Evolutionary conservation across 2,329 filamentous ascomycete species (phyloP).

Genomic region (Scedosporium minutisporum): DNA sequence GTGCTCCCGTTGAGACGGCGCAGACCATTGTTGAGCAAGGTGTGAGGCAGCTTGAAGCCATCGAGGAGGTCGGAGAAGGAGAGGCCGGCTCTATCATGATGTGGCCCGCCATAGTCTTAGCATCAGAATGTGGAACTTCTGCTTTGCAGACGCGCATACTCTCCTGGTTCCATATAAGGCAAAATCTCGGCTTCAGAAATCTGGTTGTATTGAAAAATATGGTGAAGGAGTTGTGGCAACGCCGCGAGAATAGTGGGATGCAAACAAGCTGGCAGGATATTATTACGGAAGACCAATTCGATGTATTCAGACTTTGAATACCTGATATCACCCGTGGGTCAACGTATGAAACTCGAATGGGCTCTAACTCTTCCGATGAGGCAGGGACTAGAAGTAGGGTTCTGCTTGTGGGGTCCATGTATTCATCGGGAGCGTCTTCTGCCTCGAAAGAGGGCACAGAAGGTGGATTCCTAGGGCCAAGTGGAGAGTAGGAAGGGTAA

Average conservation of each 20-base stretch:
- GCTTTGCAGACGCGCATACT: conserved; percentile 20
- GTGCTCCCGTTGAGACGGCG: conserved; percentile 13
- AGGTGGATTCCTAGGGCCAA: too few species aligned
- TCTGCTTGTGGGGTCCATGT: too few species aligned
- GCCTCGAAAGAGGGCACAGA: too few species aligned
- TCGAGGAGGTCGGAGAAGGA: conserved; percentile 18
- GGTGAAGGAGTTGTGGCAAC: conserved; percentile 20
- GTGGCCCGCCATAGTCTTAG: conserved; percentile 25
- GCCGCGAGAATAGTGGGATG: conserved; percentile 1
- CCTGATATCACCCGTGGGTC: too few species aligned
- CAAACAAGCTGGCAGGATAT: conserved; percentile 23
- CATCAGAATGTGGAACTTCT: conserved; percentile 20
- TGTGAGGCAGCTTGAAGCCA: conserved; percentile 20
- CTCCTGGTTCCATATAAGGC: conserved; percentile 20
- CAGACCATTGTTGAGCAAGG: conserved; percentile 22
- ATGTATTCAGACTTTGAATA: conserved; percentile 16
- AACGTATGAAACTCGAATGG: too few species aligned
- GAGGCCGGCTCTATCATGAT: conserved; percentile 23
- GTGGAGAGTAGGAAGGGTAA: too few species aligned
- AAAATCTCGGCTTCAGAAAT: conserved; percentile 24
- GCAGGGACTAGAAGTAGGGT: too few species aligned
- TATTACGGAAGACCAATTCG: conserved; percentile 21
- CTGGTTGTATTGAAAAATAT: conserved; percentile 21
- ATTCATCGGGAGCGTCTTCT: too few species aligned
- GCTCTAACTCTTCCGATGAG: too few species aligned